Percentiles rank a stretch among this genome's conserved stretches.
Conservation (phyloP, 306 rosid genomes). For the Pterocarpus macrocarpus region DNA sequence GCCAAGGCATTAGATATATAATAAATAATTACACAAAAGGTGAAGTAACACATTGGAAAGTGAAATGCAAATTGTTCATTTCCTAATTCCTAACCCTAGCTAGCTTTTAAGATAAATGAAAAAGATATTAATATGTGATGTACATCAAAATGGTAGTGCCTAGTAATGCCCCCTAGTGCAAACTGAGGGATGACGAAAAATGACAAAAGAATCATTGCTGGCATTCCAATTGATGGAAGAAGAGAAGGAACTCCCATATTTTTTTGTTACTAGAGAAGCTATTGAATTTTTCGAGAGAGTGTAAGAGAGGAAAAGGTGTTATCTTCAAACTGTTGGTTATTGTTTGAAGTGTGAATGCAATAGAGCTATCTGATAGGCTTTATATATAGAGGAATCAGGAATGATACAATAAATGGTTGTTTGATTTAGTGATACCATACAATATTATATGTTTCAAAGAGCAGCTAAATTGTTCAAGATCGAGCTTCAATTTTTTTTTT, state of each 20-base stretch:
- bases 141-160: conserved; percentile 65
- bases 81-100: not conserved
- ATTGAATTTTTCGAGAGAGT: not conserved
- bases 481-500: not conserved
- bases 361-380: not conserved
- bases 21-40: not conserved
- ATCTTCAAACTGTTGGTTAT: no score
- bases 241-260: conserved; percentile 43
- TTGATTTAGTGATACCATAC: conserved; percentile 20
- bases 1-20: not conserved
- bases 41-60: not conserved
- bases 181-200: conserved; percentile 24
- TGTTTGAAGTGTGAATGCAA: not conserved
- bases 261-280: not conserved
- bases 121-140: not conserved
- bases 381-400: conserved; percentile 19
- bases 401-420: conserved; percentile 11
- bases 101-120: no score
- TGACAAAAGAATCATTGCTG: not conserved
- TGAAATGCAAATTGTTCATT: not conserved
- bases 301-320: not conserved
- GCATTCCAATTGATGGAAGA: not conserved
- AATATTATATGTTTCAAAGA: not conserved
- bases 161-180: conserved; percentile 51
- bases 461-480: not conserved